Base-by-base conservation (phyloP, 1,284 basidiomycete genomes). In the Cystobasidium slooffiae region DNA sequence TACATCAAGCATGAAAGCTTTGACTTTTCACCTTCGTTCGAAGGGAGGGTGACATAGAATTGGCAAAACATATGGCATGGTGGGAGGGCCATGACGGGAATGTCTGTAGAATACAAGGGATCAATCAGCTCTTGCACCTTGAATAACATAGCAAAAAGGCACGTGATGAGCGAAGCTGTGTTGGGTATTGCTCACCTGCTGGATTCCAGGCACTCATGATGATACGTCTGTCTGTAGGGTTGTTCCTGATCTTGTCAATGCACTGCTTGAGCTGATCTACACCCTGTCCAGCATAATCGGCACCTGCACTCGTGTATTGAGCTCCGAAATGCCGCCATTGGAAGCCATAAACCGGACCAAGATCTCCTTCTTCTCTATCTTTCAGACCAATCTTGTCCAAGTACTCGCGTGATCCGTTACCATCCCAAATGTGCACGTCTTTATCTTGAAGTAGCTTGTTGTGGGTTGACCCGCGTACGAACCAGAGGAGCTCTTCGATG, bases 291-390 rank as follows among this genome's bases (percentile, higher is more conserved):
- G 86, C 84, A 81, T 99, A 99, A 68, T 83, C 80, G 16, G 72
- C 68, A 16, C 69, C 75, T 8, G 59, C 68, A 77, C 92, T 89
- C 22, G 85, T 85, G 80, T 99, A 99, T 77, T 88, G 84, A 0
- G 96, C 96, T 0, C 97, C 96, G 83, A 98, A 99, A 82, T 98
- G 95, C 69, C 96, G 86, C 96, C 97, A 99, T 80, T 99, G 96
- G 82, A 99, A 99, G 0, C 96, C 96, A 81, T 99, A 99, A 1
- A 99, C 93, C 0, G 97, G 96, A 0, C 96, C 96, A 1, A 99
- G 84, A 82, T 98, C 96, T 7, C 96, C 97, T 80, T 93, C 91
- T 1, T 91, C 84, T n/a, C 94, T 85, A 80, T 96, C 89, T 0
- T 85, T 86, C 20, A 99, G 84, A 0, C 96, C 95, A 20, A 93